Evolutionary conservation across 208 protist species (phyloP).

Genomic region (Wallacemonas sp.): DNA sequence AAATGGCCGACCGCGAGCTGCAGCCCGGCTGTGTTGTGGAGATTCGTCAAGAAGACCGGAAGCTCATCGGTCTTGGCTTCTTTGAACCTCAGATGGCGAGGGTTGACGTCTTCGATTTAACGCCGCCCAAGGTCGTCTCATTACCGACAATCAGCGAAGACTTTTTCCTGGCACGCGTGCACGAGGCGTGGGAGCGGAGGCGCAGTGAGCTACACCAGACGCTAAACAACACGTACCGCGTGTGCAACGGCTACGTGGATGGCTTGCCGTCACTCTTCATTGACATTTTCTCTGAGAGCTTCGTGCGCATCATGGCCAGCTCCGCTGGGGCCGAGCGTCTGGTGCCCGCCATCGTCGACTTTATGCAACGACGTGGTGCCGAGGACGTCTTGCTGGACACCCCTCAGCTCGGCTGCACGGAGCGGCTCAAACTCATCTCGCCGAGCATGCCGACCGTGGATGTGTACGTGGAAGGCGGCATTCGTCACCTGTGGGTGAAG

Average conservation of each 20-base stretch:
- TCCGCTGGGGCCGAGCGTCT: constrained; percentile 70
- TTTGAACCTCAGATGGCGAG: constrained; percentile 63
- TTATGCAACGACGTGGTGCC: constrained; percentile 53
- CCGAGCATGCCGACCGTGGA: constrained; percentile 39
- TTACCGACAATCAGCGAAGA: constrained; percentile 81
- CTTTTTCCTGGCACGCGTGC: constrained; percentile 68
- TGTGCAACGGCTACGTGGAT: constrained; percentile 75
- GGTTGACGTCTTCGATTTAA: constrained; percentile 82
- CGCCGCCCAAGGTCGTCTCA: constrained; percentile 22
- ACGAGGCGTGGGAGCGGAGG: constrained; percentile 58
- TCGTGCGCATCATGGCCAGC: constrained; percentile 71
- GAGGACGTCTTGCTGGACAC: constrained; percentile 81
- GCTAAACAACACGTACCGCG: constrained; percentile 71
- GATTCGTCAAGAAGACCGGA: constrained; percentile 47
- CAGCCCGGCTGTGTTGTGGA: constrained; percentile 63
- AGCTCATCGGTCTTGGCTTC: constrained; percentile 74
- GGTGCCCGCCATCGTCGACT: constrained; percentile 67
- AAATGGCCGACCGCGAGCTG: constrained; percentile 54
- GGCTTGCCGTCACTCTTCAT: constrained; percentile 77
- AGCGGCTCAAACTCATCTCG: constrained; percentile 38
- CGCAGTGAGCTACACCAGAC: constrained; percentile 42
- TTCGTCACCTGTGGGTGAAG: constrained; percentile 64
- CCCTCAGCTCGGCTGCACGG: constrained; percentile 46
- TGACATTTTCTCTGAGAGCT: constrained; percentile 78
- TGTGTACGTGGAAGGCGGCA: constrained; percentile 72